Base-by-base conservation (phyloP, 768 basidiomycete genomes). In the Tulasnella sp. region DNA sequence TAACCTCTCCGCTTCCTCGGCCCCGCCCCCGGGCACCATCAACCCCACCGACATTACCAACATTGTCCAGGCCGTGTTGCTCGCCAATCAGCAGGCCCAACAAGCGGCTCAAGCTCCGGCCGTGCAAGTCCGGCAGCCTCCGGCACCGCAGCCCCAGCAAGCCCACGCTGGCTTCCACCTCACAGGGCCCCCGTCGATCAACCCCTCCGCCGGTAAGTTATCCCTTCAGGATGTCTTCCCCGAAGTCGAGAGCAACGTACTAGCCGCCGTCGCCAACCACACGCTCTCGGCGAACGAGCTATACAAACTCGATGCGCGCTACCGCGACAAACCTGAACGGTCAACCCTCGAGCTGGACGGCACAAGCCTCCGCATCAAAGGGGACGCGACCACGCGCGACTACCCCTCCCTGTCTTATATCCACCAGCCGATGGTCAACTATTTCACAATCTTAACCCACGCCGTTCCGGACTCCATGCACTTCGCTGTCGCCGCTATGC, bases 341-440 rank as follows among this genome's bases (percentile, higher is more conserved):
- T 39, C 37, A 11, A 63, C 64, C 6, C 29, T 76, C 2, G 66
- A 67, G 2, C 63, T 76, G 44, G 69, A 75, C 12, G 69, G 62
- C 35, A 62, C 52, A 2, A 52, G 52, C 0, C 47, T 76, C 40
- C 65, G 71, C 34, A 35, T 76, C 39, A 73, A 44, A 17, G 42
- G 34, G 26, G 71, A 75, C 47, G 34, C 74, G 8, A 39, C 75
- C 16, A 41, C 40, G 1, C 47, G 71, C 17, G 73, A 75, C 39
- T 76, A 75, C 65, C 75, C 74, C 62, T 59, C 75, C 1, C 59
- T 69, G 5, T 69, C 68, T 36, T 40, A 71, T 62, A 42, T 77
- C 65, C 36, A 73, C 65, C 44, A 72, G 11, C 76, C 76, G 40
- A 74, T 76, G 72, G 40, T 35, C 16, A 76, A 67, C 34, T 74